Conservation (phyloP, 768 basidiomycete genomes). For the Fibroporia radiculosa region DNA sequence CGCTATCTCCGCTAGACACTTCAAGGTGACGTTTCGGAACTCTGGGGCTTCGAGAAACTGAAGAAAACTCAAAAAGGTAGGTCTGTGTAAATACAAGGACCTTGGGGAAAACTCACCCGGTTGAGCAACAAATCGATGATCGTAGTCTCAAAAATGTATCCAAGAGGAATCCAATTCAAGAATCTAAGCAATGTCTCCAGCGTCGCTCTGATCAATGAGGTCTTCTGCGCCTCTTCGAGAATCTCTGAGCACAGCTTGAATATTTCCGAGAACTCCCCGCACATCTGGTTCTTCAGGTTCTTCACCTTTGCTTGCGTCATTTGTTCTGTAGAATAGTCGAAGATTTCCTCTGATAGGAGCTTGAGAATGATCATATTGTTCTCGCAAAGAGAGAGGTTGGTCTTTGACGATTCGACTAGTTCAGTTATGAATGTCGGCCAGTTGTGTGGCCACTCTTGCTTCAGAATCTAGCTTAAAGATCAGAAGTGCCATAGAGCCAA, state of each 20-base stretch:
- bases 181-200: constrained; percentile 92
- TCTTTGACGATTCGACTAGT: constrained; percentile 95
- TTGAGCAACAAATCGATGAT: constrained; percentile 91
- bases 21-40: constrained; percentile 94
- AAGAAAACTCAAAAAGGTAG: too few species aligned
- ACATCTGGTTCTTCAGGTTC: constrained; percentile 97
- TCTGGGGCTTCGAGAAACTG: constrained; percentile 96
- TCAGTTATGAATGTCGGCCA: constrained; percentile 98
- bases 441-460: constrained; percentile 99
- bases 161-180: constrained; percentile 98
- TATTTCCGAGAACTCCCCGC: constrained; percentile 93
- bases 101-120: constrained; percentile 66
- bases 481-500: neutral
- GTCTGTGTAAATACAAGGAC: too few species aligned
- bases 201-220: constrained; percentile 88
- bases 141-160: constrained; percentile 97
- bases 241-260: constrained; percentile 98
- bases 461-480: constrained; percentile 66
- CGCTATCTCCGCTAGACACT: constrained; percentile 95
- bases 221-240: constrained; percentile 93
- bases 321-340: constrained; percentile 97
- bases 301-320: constrained; percentile 98
- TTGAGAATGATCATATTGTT: constrained; percentile 99
- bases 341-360: constrained; percentile 96
- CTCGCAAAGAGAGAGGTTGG: constrained; percentile 93